Conservation (phyloP, 1,139 yeast species). For the Yamadazyma spencermartinsiae region DNA sequence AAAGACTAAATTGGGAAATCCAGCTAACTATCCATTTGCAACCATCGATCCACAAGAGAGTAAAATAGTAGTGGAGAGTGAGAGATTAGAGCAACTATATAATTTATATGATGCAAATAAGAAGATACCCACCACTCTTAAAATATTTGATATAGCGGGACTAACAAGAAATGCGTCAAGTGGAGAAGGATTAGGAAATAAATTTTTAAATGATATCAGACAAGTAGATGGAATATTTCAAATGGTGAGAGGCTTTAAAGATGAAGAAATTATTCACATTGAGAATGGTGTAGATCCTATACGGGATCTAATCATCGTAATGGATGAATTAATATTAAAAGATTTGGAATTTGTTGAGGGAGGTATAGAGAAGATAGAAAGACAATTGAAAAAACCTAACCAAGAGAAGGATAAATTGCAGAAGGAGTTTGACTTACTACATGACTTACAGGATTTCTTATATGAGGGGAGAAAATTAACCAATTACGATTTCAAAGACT, state of each 20-base stretch:
- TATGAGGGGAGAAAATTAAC: constrained; percentile 61
- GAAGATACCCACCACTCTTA: constrained; percentile 55
- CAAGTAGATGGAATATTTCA: constrained; percentile 76
- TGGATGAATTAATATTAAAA: constrained; percentile 70
- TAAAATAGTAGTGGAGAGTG: constrained; percentile 55
- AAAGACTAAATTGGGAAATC: constrained; percentile 64
- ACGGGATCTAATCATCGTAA: constrained; percentile 65
- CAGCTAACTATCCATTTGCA: constrained; percentile 81
- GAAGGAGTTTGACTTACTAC: constrained; percentile 47
- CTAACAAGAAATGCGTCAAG: constrained; percentile 69
- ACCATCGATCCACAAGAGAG: constrained; percentile 77
- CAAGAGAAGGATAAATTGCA: constrained; percentile 30
- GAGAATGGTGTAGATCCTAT: constrained; percentile 66
- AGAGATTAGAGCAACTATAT: constrained; percentile 44
- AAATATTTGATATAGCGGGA: constrained; percentile 74
- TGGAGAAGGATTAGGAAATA: constrained; percentile 79
- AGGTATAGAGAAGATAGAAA: constrained; percentile 48
- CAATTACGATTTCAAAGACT: constrained; percentile 47
- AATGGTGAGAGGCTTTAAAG: constrained; percentile 64
- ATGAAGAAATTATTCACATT: constrained; percentile 71
- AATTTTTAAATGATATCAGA: constrained; percentile 68
- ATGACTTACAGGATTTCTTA: constrained; percentile 48
- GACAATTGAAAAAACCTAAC: constrained; percentile 41
- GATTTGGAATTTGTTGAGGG: constrained; percentile 67
- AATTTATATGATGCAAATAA: constrained; percentile 51